phyloP scores from a whole-genome alignment of 2,329 filamentous ascomycete species.

The Emergomyces africanus region DNA sequence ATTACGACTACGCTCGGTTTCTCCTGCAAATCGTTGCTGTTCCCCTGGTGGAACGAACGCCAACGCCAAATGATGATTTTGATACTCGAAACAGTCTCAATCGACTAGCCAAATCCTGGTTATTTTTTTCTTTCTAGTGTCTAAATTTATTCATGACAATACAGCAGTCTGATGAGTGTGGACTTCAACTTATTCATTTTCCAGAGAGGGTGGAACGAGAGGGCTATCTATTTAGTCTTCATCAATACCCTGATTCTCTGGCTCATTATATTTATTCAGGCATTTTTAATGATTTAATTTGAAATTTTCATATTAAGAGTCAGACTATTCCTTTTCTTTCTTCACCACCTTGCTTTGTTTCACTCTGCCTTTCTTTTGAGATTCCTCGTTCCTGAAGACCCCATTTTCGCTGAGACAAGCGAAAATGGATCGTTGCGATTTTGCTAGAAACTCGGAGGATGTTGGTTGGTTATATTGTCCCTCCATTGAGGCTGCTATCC shows the following conservation, averaged over 20 bases:
- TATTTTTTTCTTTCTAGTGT: no score
- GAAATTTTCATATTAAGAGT: not conserved
- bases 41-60: not conserved
- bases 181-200: not conserved
- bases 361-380: not conserved
- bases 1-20: not conserved
- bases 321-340: not conserved
- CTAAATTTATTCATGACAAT: not conserved
- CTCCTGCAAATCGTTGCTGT: not conserved
- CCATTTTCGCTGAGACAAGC: not conserved
- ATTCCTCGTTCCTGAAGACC: not conserved
- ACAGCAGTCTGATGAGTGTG: not conserved
- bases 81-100: not conserved
- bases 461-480: conserved; percentile 11
- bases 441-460: conserved; percentile 3
- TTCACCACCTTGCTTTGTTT: not conserved
- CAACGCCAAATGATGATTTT: not conserved
- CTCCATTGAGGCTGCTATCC: conserved; percentile 7
- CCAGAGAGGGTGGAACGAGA: not conserved
- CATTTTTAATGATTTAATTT: not conserved
- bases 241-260: not conserved
- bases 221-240: not conserved
- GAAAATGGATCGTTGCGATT: not conserved
- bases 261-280: not conserved
- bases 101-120: not conserved